Percentiles rank a stretch among this genome's conserved stretches.
These are phyloP conservation scores for Kluyveromyces lactis DNA, from an alignment of 805 yeast genomes.

Conservation along the genomic window DNA sequence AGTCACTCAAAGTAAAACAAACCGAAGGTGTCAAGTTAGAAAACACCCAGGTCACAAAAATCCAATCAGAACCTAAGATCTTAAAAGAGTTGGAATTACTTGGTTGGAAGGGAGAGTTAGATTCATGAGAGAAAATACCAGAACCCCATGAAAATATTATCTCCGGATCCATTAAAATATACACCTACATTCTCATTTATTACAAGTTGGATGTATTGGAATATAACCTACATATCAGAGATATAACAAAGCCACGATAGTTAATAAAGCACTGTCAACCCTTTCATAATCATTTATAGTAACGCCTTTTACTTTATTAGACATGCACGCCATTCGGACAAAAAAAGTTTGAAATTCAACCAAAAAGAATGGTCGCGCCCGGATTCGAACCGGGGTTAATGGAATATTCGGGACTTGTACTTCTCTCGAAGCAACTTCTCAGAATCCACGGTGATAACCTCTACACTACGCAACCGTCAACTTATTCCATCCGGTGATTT, in stretches of 20 bases:
- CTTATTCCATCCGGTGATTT: too few relatives aligned
- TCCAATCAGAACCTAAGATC: constrained; percentile 76
- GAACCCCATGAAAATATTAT: not conserved
- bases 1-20: constrained; percentile 77
- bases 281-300: too few relatives aligned
- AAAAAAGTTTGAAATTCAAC: too few relatives aligned
- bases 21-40: constrained; percentile 78
- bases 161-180: too few relatives aligned
- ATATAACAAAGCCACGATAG: too few relatives aligned
- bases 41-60: constrained; percentile 86
- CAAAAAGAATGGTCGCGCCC: constrained; percentile 16
- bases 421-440: constrained; percentile 1
- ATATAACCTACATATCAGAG: too few relatives aligned
- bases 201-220: too few relatives aligned
- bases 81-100: constrained; percentile 62
- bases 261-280: too few relatives aligned
- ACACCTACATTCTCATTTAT: too few relatives aligned
- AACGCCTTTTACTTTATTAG: too few relatives aligned
- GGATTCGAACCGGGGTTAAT: constrained; percentile 16
- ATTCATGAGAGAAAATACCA: not conserved
- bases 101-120: constrained; percentile 53
- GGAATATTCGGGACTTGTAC: constrained; percentile 5
- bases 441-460: constrained; percentile 14
- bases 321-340: too few relatives aligned
- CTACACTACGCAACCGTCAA: constrained; percentile 12